Evolutionary conservation across 352 stramenopile species (phyloP).

Genomic region (Phytophthora aleatoria): DNA sequence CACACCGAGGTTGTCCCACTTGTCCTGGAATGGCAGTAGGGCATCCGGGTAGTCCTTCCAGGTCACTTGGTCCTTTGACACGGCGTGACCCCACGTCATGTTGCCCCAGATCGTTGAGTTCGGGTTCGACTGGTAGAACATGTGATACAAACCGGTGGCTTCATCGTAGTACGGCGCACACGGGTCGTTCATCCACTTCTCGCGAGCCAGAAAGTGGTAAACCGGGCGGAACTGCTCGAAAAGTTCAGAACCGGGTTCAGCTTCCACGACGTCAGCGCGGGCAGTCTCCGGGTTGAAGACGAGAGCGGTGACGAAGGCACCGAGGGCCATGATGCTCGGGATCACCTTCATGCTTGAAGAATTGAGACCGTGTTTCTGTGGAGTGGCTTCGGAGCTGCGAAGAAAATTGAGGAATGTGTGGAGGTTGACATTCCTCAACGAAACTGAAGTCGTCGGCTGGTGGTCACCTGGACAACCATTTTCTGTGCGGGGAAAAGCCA

Average conservation of each 20-base stretch:
- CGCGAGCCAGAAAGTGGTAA: slow-evolving; percentile 62
- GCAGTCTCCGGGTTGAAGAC: slow-evolving; percentile 21
- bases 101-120: slow-evolving; percentile 62
- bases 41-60: slow-evolving; percentile 73
- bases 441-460: not conserved
- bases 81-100: slow-evolving; percentile 80
- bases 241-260: slow-evolving; percentile 37
- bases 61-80: slow-evolving; percentile 72
- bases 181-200: slow-evolving; percentile 88
- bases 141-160: slow-evolving; percentile 65
- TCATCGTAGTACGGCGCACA: slow-evolving; percentile 76
- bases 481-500: slow-evolving; percentile 18
- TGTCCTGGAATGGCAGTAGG: slow-evolving; percentile 54
- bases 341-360: slow-evolving; percentile 33
- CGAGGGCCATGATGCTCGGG: slow-evolving; percentile 21
- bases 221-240: slow-evolving; percentile 66
- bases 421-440: slow-evolving; percentile 11
- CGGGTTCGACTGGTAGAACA: slow-evolving; percentile 84
- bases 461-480: slow-evolving; percentile 10
- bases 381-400: not conserved
- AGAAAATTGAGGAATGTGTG: not conserved
- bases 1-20: slow-evolving; percentile 71
- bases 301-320: slow-evolving; percentile 20
- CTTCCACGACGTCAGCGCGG: slow-evolving; percentile 31
- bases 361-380: slow-evolving; percentile 7